Conservation (phyloP, 148 eudicot species). For the Camellia granthamiana region DNA sequence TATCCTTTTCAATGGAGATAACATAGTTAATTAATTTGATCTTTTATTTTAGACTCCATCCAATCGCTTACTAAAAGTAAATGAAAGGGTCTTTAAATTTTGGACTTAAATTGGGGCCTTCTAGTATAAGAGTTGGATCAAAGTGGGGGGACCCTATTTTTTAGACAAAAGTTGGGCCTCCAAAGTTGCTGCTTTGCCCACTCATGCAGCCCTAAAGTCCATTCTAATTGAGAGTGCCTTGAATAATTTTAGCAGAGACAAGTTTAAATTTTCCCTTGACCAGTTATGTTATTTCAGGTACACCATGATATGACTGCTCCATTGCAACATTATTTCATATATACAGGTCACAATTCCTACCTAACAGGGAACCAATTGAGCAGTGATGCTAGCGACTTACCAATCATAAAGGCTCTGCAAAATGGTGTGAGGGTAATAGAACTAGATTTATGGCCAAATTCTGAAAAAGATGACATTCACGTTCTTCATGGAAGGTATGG, state of each 20-base stretch:
- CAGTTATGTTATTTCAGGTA: constrained; percentile 58
- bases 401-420: constrained; percentile 82
- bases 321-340: constrained; percentile 90
- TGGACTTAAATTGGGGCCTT: too few relatives aligned
- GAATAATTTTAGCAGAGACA: neutral
- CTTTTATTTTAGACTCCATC: too few relatives aligned
- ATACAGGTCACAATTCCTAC: constrained; percentile 95
- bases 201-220: too few relatives aligned
- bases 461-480: constrained; percentile 67
- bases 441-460: constrained; percentile 95
- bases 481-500: constrained; percentile 94
- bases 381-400: constrained; percentile 85
- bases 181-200: too few relatives aligned
- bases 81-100: too few relatives aligned
- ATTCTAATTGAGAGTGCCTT: neutral
- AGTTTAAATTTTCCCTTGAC: constrained; percentile 22
- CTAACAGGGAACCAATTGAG: constrained; percentile 89
- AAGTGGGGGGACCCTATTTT: too few relatives aligned
- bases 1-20: too few relatives aligned
- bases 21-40: too few relatives aligned
- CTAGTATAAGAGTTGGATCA: too few relatives aligned
- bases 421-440: constrained; percentile 91
- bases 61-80: too few relatives aligned
- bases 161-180: too few relatives aligned
- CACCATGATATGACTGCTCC: constrained; percentile 99